Conservation (phyloP, 345 rosid genomes). For the Lepidium aucheri region DNA sequence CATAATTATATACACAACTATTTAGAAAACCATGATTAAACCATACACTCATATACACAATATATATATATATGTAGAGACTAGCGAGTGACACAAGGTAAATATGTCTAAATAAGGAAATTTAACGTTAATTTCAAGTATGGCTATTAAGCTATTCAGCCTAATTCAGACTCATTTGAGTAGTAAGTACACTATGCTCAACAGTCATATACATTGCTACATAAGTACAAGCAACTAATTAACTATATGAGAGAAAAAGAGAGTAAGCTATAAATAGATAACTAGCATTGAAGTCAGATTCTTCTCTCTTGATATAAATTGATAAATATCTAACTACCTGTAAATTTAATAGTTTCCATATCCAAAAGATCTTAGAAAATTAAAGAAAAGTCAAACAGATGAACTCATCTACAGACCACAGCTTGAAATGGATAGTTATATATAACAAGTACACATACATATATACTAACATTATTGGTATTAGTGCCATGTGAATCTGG, state of each 20-base stretch:
- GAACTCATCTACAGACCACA: constrained; percentile 26
- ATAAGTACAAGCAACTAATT: background rate
- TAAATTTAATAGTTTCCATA: background rate
- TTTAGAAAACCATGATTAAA: background rate
- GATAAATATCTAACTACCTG: background rate
- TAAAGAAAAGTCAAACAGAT: background rate
- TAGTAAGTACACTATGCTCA: background rate
- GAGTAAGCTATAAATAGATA: background rate
- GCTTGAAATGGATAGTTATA: background rate
- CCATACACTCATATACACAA: no score
- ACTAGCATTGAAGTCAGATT: background rate
- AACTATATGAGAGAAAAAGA: no score
- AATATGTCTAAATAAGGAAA: constrained; percentile 21
- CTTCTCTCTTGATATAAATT: background rate
- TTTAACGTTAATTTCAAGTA: background rate
- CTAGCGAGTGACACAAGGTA: background rate
- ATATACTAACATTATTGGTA: background rate
- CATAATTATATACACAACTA: background rate
- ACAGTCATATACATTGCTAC: background rate
- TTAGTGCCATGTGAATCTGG: constrained; percentile 7
- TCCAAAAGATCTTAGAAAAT: constrained; percentile 13
- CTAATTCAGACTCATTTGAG: background rate
- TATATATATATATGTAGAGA: background rate
- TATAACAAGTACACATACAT: background rate
- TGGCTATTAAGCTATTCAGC: background rate